phyloP scores from a whole-genome alignment of 2,329 filamentous ascomycete species.

The Diaporthe sp. region DNA sequence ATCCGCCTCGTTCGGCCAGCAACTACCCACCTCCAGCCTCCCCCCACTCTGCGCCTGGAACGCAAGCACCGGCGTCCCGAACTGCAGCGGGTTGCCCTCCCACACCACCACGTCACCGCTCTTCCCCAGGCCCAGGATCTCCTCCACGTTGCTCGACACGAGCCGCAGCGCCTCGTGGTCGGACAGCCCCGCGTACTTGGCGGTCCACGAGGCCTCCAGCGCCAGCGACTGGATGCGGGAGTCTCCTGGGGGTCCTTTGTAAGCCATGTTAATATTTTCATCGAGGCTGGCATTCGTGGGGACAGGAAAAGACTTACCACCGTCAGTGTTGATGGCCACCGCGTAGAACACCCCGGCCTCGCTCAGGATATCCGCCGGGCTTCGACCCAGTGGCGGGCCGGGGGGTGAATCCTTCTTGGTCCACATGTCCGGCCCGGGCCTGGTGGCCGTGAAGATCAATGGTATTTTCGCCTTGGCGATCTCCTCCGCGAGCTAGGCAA shows the following conservation, averaged over 20 bases:
- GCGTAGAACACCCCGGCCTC: constrained; percentile 57
- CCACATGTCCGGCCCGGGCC: constrained; percentile 52
- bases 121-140: constrained; percentile 55
- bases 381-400: constrained; percentile 58
- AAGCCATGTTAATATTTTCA: neutral
- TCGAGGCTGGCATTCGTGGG: too few species aligned
- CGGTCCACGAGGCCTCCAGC: constrained; percentile 57
- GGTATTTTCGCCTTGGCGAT: constrained; percentile 57
- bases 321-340: constrained; percentile 48
- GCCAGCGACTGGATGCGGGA: constrained; percentile 56
- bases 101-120: constrained; percentile 58
- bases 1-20: constrained; percentile 50
- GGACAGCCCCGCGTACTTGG: constrained; percentile 55
- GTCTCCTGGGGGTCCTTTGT: constrained; percentile 48
- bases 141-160: constrained; percentile 57
- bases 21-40: constrained; percentile 50
- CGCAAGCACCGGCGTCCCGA: constrained; percentile 55
- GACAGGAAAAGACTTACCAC: constrained; percentile 40
- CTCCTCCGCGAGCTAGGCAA: constrained; percentile 53
- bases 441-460: constrained; percentile 58
- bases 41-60: constrained; percentile 48
- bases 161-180: constrained; percentile 53
- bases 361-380: constrained; percentile 54
- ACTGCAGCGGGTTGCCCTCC: constrained; percentile 58
- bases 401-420: constrained; percentile 55